phyloP scores from a whole-genome alignment of 441 rosid species.

The Gossypium trilobum region DNA sequence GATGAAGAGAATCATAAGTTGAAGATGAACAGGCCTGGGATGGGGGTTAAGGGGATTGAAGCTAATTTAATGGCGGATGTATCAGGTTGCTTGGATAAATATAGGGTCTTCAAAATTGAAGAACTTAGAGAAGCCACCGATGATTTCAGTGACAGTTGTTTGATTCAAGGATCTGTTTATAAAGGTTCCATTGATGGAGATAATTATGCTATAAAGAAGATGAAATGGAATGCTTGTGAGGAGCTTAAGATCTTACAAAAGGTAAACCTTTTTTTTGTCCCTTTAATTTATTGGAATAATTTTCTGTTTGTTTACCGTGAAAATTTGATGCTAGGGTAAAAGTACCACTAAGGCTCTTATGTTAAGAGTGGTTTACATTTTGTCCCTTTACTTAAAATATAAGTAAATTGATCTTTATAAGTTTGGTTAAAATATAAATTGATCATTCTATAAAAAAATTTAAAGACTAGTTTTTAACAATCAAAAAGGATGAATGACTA shows the following conservation, averaged over 20 bases:
- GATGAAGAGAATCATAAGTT: conserved; percentile 24
- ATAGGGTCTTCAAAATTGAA: conserved; percentile 47
- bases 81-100: conserved; percentile 62
- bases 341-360: no score
- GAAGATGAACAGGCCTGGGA: conserved; percentile 13
- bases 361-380: no score
- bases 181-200: conserved; percentile 44
- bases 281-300: background rate
- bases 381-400: no score
- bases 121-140: conserved; percentile 55
- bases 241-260: conserved; percentile 67
- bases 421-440: no score
- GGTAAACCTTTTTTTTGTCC: conserved; percentile 25
- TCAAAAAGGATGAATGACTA: no score
- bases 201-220: conserved; percentile 55
- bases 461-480: no score
- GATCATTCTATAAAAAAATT: no score
- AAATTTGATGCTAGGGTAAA: no score
- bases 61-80: conserved; percentile 56
- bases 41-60: conserved; percentile 28
- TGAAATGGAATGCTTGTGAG: conserved; percentile 61
- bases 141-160: conserved; percentile 32
- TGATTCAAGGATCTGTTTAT: conserved; percentile 64
- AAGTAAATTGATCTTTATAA: no score
- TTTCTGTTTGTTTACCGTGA: background rate